These are phyloP conservation scores for Aspergillus ibericus DNA, from an alignment of 2,329 filamentous ascomycete species.

Conservation along the genomic window DNA sequence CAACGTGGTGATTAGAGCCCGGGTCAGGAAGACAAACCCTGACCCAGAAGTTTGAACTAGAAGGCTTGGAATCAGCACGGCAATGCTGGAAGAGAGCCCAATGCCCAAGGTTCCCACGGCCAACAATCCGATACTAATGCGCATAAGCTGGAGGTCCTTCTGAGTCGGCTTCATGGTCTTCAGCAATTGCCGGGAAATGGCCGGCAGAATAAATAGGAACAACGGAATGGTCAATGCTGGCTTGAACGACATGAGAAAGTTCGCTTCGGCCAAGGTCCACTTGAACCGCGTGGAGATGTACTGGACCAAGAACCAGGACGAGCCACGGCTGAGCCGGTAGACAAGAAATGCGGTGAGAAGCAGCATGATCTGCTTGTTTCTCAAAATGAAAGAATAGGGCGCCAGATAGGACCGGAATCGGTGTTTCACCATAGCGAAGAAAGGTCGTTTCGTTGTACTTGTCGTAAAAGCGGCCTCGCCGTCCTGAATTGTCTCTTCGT, in stretches of 20 bases:
- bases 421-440: conserved; percentile 18
- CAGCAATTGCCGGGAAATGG: conserved; percentile 41
- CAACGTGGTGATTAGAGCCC: conserved; percentile 50
- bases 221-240: conserved; percentile 50
- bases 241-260: conserved; percentile 48
- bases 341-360: conserved; percentile 50
- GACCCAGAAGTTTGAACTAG: conserved; percentile 51
- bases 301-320: conserved; percentile 50
- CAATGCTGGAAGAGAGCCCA: conserved; percentile 46
- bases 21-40: conserved; percentile 49
- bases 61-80: conserved; percentile 46
- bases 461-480: conserved; percentile 17
- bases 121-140: conserved; percentile 47
- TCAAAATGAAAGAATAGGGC: conserved; percentile 44
- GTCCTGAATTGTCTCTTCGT: conserved; percentile 13
- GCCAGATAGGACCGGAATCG: conserved; percentile 30
- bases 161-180: conserved; percentile 37
- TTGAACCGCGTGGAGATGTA: conserved; percentile 54
- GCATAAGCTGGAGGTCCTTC: conserved; percentile 50
- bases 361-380: conserved; percentile 43
- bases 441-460: conserved; percentile 7
- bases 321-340: conserved; percentile 50
- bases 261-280: conserved; percentile 49
- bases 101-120: conserved; percentile 48
- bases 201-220: conserved; percentile 48